Evolutionary conservation across 768 basidiomycete genomes (phyloP).

Genomic region (Collybia mongolica): DNA sequence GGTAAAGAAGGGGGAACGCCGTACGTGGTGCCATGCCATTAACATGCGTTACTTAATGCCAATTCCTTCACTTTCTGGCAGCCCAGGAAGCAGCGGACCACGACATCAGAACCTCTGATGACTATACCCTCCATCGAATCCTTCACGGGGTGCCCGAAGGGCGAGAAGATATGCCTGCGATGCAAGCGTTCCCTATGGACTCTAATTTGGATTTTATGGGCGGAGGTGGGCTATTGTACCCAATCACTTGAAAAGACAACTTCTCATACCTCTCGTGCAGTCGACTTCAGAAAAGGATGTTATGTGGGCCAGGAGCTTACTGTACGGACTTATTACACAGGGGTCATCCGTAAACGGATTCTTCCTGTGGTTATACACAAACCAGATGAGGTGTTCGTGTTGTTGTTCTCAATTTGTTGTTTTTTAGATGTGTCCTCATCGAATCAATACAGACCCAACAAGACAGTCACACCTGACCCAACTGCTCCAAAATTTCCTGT

Average conservation of each 20-base stretch:
- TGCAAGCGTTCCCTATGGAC: conserved; percentile 88
- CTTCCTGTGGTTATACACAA: conserved; percentile 69
- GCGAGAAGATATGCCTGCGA: conserved; percentile 66
- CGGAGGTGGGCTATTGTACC: conserved; percentile 50
- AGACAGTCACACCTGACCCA: conserved; percentile 10
- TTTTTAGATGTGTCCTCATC: neutral
- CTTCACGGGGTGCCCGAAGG: conserved; percentile 89
- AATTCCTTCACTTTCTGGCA: conserved; percentile 17
- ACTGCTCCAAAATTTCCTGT: conserved; percentile 25
- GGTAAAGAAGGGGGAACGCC: conserved; percentile 64
- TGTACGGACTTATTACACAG: conserved; percentile 94
- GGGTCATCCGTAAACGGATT: conserved; percentile 86
- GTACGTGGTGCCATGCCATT: conserved; percentile 53
- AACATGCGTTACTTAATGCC: neutral
- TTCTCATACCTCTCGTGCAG: conserved; percentile 30
- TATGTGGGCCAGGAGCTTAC: conserved; percentile 98
- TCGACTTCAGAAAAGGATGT: conserved; percentile 97
- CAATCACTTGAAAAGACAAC: neutral
- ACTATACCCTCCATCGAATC: conserved; percentile 79
- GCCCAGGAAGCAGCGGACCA: conserved; percentile 57
- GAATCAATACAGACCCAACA: conserved; percentile 10
- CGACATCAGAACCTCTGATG: conserved; percentile 48
- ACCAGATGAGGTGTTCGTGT: conserved; percentile 30
- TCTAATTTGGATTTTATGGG: conserved; percentile 95
- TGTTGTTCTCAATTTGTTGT: neutral